Evolutionary conservation across 768 basidiomycete genomes (phyloP).

Genomic region (Boletus sensibilis): DNA sequence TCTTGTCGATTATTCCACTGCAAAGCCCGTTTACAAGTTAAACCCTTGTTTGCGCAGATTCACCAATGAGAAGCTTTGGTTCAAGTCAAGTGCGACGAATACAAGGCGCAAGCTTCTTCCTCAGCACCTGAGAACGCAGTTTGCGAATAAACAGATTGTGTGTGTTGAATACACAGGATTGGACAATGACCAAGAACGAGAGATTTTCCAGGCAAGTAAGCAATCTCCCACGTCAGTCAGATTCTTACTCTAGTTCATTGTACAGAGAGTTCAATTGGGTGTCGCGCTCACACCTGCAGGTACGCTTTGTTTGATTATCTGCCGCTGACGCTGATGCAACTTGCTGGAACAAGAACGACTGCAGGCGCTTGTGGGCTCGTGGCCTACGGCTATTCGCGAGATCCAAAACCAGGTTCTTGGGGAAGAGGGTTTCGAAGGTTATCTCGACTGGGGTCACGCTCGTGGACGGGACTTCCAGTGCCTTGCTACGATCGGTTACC

Average conservation of each 20-base stretch:
- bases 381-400: conserved; percentile 42
- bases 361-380: conserved; percentile 47
- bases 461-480: conserved; percentile 49
- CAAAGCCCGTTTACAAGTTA: neutral
- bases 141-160: conserved; percentile 46
- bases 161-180: conserved; percentile 55
- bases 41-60: conserved; percentile 13
- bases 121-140: conserved; percentile 34
- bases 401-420: conserved; percentile 38
- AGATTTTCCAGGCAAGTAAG: conserved; percentile 55
- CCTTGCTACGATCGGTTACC: conserved; percentile 38
- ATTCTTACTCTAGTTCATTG: neutral
- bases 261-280: conserved; percentile 51
- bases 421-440: conserved; percentile 36
- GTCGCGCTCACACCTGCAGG: conserved; percentile 50
- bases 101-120: conserved; percentile 35
- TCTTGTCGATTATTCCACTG: neutral
- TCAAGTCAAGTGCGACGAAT: conserved; percentile 23
- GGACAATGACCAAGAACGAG: conserved; percentile 55
- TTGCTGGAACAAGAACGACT: conserved; percentile 41
- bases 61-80: conserved; percentile 40
- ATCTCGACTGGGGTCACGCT: conserved; percentile 43
- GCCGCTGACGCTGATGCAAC: neutral
- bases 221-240: neutral
- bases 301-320: conserved; percentile 18